phyloP scores from a whole-genome alignment of 169 alveolate genomes.

The Toxoplasma gondii region DNA sequence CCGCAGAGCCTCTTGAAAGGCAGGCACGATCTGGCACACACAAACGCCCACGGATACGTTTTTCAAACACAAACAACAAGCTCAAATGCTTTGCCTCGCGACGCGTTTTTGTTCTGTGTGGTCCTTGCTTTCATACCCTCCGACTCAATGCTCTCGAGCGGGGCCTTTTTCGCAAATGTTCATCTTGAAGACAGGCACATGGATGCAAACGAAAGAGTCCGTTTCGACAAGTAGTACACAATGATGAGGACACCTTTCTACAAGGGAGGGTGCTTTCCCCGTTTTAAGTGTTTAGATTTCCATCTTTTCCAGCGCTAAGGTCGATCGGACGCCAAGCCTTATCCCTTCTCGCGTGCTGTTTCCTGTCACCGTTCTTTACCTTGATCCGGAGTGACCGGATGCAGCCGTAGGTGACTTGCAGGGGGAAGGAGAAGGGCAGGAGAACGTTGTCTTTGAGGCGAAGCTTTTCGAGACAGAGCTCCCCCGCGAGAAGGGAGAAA shows the following conservation, averaged over 20 bases:
- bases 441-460: conserved; percentile 36
- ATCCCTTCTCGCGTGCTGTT: background rate
- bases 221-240: too few relatives aligned
- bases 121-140: too few relatives aligned
- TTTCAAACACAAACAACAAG: background rate
- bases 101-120: too few relatives aligned
- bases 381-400: conserved; percentile 36
- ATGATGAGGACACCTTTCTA: too few relatives aligned
- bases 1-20: background rate
- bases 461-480: conserved; percentile 44
- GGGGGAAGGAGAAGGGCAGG: conserved; percentile 54
- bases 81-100: too few relatives aligned
- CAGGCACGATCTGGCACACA: background rate
- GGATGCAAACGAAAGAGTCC: too few relatives aligned
- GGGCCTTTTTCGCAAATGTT: too few relatives aligned
- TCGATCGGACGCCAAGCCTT: background rate
- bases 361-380: background rate
- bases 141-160: too few relatives aligned
- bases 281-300: too few relatives aligned
- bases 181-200: too few relatives aligned
- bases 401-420: conserved; percentile 59
- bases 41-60: background rate
- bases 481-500: conserved; percentile 48
- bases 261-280: too few relatives aligned
- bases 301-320: too few relatives aligned